phyloP scores from a whole-genome alignment of 1,139 yeast species.

The Keqinozyma sinolaborantium region DNA sequence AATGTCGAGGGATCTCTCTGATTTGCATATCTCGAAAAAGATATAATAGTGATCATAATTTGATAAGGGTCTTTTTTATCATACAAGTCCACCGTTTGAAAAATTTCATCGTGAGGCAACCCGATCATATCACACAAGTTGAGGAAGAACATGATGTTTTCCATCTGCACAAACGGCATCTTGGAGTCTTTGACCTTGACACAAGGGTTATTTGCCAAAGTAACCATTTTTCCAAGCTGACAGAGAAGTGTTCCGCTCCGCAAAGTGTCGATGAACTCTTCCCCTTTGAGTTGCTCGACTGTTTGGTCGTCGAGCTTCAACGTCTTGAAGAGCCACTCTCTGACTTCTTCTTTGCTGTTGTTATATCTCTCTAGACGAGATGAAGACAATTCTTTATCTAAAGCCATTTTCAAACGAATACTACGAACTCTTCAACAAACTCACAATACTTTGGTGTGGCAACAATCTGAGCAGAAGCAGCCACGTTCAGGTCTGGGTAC shows the following conservation, averaged over 20 bases:
- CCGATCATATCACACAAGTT: conserved; percentile 58
- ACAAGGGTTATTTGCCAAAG: conserved; percentile 36
- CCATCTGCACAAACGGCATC: conserved; percentile 89
- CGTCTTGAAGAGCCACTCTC: conserved; percentile 42
- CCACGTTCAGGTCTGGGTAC: too few species aligned
- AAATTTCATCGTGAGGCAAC: conserved; percentile 79
- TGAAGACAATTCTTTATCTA: conserved; percentile 41
- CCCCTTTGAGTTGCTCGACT: conserved; percentile 10
- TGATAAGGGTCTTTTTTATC: conserved; percentile 77
- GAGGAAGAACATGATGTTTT: conserved; percentile 73
- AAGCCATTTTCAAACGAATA: too few species aligned
- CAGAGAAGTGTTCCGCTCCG: conserved; percentile 70
- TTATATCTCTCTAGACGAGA: conserved; percentile 49
- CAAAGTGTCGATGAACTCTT: conserved; percentile 47
- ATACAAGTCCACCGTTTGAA: conserved; percentile 77
- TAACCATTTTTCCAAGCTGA: conserved; percentile 36
- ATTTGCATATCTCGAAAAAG: conserved; percentile 57
- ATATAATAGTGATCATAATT: conserved; percentile 67
- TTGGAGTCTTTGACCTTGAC: conserved; percentile 55
- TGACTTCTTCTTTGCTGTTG: conserved; percentile 43
- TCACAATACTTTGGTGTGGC: too few species aligned
- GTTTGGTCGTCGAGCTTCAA: conserved; percentile 19
- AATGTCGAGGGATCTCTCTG: conserved; percentile 28
- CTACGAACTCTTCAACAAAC: too few species aligned
- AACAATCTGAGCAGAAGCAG: too few species aligned